Conservation (phyloP, 2,329 filamentous ascomycete genomes). For the Penicillium sclerotigenum region DNA sequence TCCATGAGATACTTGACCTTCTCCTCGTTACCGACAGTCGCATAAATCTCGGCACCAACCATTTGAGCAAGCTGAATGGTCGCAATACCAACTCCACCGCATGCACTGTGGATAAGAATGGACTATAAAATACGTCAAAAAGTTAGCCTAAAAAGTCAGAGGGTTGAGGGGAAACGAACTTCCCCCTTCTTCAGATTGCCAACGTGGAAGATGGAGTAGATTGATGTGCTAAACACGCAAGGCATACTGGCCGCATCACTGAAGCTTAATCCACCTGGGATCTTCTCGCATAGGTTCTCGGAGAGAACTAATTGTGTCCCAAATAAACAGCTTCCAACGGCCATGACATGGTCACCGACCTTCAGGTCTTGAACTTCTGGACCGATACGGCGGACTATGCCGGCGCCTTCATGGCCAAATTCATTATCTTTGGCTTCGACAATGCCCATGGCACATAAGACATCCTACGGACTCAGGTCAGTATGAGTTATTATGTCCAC, state of each 20-base stretch:
- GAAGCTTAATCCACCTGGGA: constrained; percentile 15
- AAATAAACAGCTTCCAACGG: constrained; percentile 6
- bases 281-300: constrained; percentile 10
- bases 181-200: constrained; percentile 24
- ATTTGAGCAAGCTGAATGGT: constrained; percentile 26
- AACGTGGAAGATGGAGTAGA: constrained; percentile 23
- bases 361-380: constrained; percentile 15
- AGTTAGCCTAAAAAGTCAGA: background rate
- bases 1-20: constrained; percentile 24
- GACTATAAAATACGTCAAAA: constrained; percentile 10
- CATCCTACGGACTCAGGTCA: constrained; percentile 9
- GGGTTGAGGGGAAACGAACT: background rate
- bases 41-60: constrained; percentile 26
- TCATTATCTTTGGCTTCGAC: constrained; percentile 6
- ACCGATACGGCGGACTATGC: constrained; percentile 23
- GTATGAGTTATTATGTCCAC: background rate
- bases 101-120: constrained; percentile 29
- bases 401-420: constrained; percentile 24
- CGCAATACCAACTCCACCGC: constrained; percentile 28
- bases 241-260: constrained; percentile 21
- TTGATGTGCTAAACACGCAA: constrained; percentile 20
- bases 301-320: constrained; percentile 11
- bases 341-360: constrained; percentile 27
- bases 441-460: constrained; percentile 15
- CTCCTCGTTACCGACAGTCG: constrained; percentile 23